A percentile compares a stretch with the other conserved stretches of the same genome.
phyloP scores from a whole-genome alignment of 306 rosid genomes.

The Coriaria nepalensis region DNA sequence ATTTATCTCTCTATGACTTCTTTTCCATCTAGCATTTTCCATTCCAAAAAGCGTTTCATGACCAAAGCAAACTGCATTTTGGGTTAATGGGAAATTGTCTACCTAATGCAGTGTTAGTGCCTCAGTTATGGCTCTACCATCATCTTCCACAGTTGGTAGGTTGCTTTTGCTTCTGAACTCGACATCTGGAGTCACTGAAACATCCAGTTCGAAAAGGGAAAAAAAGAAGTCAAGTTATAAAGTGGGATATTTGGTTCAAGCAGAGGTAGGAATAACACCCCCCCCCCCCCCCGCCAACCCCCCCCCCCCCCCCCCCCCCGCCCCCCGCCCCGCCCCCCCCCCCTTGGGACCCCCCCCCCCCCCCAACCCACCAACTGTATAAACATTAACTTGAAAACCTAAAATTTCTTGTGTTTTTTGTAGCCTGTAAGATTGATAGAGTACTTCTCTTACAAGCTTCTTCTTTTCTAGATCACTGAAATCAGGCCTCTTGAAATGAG shows the following conservation, averaged over 20 bases:
- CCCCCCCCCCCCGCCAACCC: too few relatives aligned
- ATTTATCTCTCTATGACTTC: too few relatives aligned
- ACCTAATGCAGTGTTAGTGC: conserved; percentile 50
- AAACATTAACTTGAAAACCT: too few relatives aligned
- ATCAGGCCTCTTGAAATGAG: conserved; percentile 65
- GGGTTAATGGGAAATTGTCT: conserved; percentile 13
- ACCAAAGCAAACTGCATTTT: not conserved
- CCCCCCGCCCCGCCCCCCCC: too few relatives aligned
- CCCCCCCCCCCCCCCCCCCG: too few relatives aligned
- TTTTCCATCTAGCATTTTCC: too few relatives aligned
- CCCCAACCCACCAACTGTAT: too few relatives aligned
- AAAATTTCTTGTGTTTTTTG: conserved; percentile 1
- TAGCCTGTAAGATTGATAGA: not conserved
- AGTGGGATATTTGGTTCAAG: conserved; percentile 82
- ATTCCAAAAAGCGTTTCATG: too few relatives aligned
- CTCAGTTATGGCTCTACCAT: conserved; percentile 64
- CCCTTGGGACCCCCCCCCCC: too few relatives aligned
- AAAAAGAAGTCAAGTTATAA: conserved; percentile 55
- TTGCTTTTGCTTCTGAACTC: conserved; percentile 52
- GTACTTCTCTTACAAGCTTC: conserved; percentile 14
- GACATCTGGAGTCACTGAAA: conserved; percentile 27
- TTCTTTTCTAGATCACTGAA: conserved; percentile 54
- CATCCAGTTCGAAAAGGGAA: conserved; percentile 58
- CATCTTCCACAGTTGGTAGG: conserved; percentile 60
- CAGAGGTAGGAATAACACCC: conserved; percentile 59